phyloP scores from a whole-genome alignment of 106 monocot species.

The Acorus calamus region DNA sequence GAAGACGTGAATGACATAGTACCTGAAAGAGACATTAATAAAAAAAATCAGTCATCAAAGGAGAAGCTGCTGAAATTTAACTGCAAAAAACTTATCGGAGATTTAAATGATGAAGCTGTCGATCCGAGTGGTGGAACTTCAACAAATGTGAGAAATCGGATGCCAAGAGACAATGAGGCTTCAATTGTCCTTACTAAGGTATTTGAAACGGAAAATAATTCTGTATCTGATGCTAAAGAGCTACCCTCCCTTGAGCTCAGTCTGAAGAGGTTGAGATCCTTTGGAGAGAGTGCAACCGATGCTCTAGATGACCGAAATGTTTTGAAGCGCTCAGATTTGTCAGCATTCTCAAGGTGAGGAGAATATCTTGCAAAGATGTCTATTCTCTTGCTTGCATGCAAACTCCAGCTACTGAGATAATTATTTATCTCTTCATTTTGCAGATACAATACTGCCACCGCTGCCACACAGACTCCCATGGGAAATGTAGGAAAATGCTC shows the following conservation, averaged over 20 bases:
- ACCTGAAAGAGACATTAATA: constrained; percentile 16
- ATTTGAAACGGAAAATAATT: constrained; percentile 41
- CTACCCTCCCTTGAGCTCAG: constrained; percentile 54
- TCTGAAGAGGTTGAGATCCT: constrained; percentile 58
- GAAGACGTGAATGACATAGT: constrained; percentile 12
- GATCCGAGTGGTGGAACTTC: constrained; percentile 28
- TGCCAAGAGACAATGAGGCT: constrained; percentile 4
- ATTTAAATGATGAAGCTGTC: constrained; percentile 18
- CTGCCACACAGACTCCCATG: constrained; percentile 41
- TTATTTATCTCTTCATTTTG: background rate
- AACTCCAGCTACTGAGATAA: too few species aligned
- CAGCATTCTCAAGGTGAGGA: constrained; percentile 83
- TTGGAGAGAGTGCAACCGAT: constrained; percentile 19
- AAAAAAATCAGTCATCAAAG: background rate
- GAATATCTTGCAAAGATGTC: constrained; percentile 5
- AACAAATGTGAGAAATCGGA: background rate
- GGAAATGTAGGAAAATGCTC: constrained; percentile 47
- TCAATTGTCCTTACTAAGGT: constrained; percentile 19
- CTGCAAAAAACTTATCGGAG: constrained; percentile 10
- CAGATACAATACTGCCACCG: constrained; percentile 65
- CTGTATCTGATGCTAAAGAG: constrained; percentile 15
- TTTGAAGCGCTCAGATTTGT: constrained; percentile 58
- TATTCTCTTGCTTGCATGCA: too few species aligned
- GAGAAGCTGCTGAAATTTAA: constrained; percentile 6
- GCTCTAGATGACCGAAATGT: constrained; percentile 36